Percentiles rank a stretch among this genome's conserved stretches.
Evolutionary conservation across 805 yeast genomes (phyloP).

Genomic region (Sugiyamaella qingdaonensis): DNA sequence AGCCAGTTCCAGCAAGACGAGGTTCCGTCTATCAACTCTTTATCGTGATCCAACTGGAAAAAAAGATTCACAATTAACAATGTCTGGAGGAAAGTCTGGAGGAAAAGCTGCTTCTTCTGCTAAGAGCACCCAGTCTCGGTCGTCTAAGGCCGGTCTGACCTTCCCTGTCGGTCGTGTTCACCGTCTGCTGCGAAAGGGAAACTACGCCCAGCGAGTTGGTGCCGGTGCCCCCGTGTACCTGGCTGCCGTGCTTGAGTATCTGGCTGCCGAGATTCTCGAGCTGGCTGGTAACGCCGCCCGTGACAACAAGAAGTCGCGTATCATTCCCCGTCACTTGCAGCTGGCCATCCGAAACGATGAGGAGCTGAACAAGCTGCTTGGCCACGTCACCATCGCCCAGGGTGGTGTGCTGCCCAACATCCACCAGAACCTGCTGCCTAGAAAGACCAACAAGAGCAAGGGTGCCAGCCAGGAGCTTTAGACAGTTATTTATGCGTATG

Average conservation of each 20-base stretch:
- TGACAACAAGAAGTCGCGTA: slow-evolving; percentile 98
- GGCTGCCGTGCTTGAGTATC: slow-evolving; percentile 94
- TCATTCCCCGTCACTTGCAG: slow-evolving; percentile 97
- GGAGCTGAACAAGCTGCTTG: slow-evolving; percentile 90
- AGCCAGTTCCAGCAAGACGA: not conserved
- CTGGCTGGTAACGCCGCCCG: slow-evolving; percentile 99
- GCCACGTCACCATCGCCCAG: slow-evolving; percentile 94
- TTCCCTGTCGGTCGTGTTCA: slow-evolving; percentile 99
- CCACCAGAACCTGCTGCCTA: slow-evolving; percentile 86
- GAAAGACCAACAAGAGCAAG: slow-evolving; percentile 41
- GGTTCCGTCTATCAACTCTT: slow-evolving; percentile 19
- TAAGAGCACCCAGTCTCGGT: slow-evolving; percentile 96
- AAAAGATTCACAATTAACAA: slow-evolving; percentile 35
- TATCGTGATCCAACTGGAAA: slow-evolving; percentile 19
- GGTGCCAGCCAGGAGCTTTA: slow-evolving; percentile 40
- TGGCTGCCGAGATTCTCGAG: slow-evolving; percentile 97
- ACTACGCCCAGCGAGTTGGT: slow-evolving; percentile 98
- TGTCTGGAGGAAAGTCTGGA: slow-evolving; percentile 81
- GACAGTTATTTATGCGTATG: slow-evolving; percentile 14
- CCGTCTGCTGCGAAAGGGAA: slow-evolving; percentile 93
- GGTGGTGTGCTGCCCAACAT: slow-evolving; percentile 99
- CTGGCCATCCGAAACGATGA: slow-evolving; percentile 99
- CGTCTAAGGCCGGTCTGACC: slow-evolving; percentile 96
- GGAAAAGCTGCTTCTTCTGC: slow-evolving; percentile 94
- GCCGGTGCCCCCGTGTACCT: slow-evolving; percentile 98